Conservation (phyloP, 306 rosid species). For the Cucurbita moschata region DNA sequence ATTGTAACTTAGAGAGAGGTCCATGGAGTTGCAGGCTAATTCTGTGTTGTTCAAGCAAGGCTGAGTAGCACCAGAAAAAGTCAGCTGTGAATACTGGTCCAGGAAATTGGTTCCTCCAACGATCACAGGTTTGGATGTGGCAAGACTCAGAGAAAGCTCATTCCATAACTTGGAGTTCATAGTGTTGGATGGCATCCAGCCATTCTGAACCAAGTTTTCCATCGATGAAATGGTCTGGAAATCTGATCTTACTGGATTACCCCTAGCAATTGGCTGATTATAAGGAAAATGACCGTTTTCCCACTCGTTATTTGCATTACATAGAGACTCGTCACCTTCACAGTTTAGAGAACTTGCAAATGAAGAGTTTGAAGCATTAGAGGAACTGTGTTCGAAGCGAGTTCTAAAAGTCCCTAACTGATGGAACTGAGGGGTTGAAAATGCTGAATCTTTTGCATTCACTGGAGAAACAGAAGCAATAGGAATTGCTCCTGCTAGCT, state of each 20-base stretch:
- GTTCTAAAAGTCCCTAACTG: conserved; percentile 22
- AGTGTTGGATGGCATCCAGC: conserved; percentile 35
- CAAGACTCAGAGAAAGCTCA: conserved; percentile 53
- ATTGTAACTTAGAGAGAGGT: background rate
- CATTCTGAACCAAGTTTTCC: conserved; percentile 28
- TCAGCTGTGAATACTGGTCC: conserved; percentile 36
- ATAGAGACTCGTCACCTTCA: conserved; percentile 25
- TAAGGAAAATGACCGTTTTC: conserved; percentile 16
- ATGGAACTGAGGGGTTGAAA: conserved; percentile 19
- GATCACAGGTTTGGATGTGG: conserved; percentile 28
- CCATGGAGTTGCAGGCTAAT: conserved; percentile 11
- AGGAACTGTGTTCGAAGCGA: conserved; percentile 26
- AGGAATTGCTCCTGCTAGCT: conserved; percentile 19
- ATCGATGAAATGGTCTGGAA: conserved; percentile 21
- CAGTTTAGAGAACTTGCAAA: conserved; percentile 2
- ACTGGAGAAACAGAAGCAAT: conserved; percentile 28
- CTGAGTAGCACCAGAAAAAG: conserved; percentile 23
- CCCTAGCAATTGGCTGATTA: conserved; percentile 16
- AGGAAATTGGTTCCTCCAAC: conserved; percentile 12
- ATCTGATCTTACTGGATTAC: conserved; percentile 7
- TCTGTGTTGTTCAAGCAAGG: conserved; percentile 25
- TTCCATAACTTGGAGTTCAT: conserved; percentile 33
- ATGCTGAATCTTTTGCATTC: conserved; percentile 24
- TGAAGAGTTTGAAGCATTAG: conserved; percentile 8
- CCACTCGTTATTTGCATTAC: conserved; percentile 13